Percentiles rank a stretch among this genome's conserved stretches.
Conservation (phyloP, 139 green algal genomes). For the Deuterostichococcus epilithicus region DNA sequence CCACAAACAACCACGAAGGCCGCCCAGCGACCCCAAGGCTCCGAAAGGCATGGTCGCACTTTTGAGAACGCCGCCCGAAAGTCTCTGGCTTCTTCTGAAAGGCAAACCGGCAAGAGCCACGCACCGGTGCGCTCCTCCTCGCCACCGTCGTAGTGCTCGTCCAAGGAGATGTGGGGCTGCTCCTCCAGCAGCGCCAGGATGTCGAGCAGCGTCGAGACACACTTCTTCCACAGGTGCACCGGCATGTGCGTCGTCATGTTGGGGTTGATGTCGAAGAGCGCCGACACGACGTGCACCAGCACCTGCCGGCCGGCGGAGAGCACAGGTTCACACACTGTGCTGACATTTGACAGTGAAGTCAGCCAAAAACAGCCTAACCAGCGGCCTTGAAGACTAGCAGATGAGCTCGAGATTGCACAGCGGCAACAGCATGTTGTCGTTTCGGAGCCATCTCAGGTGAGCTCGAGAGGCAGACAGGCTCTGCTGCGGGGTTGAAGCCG, state of each 20-base stretch:
- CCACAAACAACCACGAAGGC: no score
- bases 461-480: no score
- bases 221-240: constrained; percentile 76
- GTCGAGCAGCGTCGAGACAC: constrained; percentile 57
- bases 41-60: no score
- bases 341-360: no score
- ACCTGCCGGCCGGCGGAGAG: constrained; percentile 31
- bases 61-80: constrained; percentile 36
- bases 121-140: constrained; percentile 43
- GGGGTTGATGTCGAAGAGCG: constrained; percentile 93
- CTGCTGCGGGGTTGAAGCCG: neutral
- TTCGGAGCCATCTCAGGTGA: no score
- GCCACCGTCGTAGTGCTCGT: constrained; percentile 48
- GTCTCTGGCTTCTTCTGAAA: constrained; percentile 47
- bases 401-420: no score
- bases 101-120: no score
- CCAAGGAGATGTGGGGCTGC: constrained; percentile 71
- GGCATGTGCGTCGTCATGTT: constrained; percentile 78
- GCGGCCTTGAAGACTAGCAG: no score
- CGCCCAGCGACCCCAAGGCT: no score
- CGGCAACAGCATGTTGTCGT: no score
- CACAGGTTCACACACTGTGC: no score
- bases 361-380: no score
- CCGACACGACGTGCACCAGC: constrained; percentile 80
- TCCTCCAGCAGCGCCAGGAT: constrained; percentile 62